phyloP scores from a whole-genome alignment of 2,329 filamentous ascomycete genomes.

The Aotearoamyces nothofagi region DNA sequence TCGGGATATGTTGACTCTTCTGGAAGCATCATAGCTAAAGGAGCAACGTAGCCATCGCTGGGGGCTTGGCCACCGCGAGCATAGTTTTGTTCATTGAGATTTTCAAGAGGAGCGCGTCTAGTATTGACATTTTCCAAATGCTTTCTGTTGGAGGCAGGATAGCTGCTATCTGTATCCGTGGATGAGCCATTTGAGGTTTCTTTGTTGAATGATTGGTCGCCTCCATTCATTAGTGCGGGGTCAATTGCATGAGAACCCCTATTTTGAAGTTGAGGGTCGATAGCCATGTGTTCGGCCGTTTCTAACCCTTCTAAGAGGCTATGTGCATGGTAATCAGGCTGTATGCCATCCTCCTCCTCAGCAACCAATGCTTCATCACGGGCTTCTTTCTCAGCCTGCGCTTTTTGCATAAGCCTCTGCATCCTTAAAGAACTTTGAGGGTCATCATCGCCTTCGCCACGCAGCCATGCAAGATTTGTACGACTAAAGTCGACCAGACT shows the following conservation, averaged over 20 bases:
- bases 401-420: constrained; percentile 18
- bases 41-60: constrained; percentile 4
- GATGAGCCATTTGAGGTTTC: not conserved
- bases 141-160: not conserved
- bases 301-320: not conserved
- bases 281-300: constrained; percentile 11
- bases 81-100: not conserved
- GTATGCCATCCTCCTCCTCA: constrained; percentile 1
- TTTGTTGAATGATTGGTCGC: constrained; percentile 1
- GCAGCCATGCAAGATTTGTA: constrained; percentile 77
- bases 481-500: constrained; percentile 79
- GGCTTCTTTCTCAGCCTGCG: constrained; percentile 16
- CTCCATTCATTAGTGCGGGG: constrained; percentile 5
- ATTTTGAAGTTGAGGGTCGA: constrained; percentile 15
- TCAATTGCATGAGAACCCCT: constrained; percentile 1
- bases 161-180: not conserved
- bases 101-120: not conserved
- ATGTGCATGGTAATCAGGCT: constrained; percentile 1
- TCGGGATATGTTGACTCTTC: constrained; percentile 10
- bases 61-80: not conserved
- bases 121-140: not conserved
- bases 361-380: constrained; percentile 11
- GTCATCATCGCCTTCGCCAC: constrained; percentile 35
- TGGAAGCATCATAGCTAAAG: constrained; percentile 7
- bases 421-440: constrained; percentile 24